phyloP scores from a whole-genome alignment of 441 rosid species.

The Bocquillonia castaneifolia region DNA sequence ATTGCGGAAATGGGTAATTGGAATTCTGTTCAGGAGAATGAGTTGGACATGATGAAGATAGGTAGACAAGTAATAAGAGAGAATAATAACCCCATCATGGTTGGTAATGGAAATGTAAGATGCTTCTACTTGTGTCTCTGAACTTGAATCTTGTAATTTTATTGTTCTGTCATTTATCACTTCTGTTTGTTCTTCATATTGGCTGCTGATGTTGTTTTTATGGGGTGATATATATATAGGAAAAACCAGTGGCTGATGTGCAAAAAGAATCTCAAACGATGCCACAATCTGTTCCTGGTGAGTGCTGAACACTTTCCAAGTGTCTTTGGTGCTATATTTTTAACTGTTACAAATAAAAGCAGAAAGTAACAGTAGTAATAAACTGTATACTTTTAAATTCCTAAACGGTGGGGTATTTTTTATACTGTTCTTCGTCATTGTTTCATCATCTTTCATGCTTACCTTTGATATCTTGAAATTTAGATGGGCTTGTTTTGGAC shows the following conservation, averaged over 20 bases:
- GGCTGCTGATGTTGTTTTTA: constrained; percentile 19
- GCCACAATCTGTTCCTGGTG: constrained; percentile 50
- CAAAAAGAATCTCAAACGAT: constrained; percentile 38
- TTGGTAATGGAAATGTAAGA: constrained; percentile 69
- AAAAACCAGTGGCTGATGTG: constrained; percentile 31
- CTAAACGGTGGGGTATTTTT: not conserved
- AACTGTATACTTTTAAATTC: not conserved
- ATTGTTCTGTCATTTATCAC: constrained; percentile 14
- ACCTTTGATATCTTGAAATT: not conserved
- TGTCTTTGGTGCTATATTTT: not conserved
- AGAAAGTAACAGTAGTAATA: too few relatives aligned
- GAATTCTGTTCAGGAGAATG: constrained; percentile 37
- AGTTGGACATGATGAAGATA: constrained; percentile 32
- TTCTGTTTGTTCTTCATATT: constrained; percentile 8
- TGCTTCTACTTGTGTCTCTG: constrained; percentile 7
- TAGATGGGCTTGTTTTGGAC: not conserved
- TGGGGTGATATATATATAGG: constrained; percentile 38
- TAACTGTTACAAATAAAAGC: too few relatives aligned
- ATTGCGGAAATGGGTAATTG: constrained; percentile 36
- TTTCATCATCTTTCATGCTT: not conserved
- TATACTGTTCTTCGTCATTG: not conserved
- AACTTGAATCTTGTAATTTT: constrained; percentile 16
- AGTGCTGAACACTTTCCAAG: constrained; percentile 24
- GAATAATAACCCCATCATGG: constrained; percentile 32
- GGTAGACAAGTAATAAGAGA: constrained; percentile 33